Evolutionary conservation across 163 green algal genomes (phyloP), one percentile per base, ranked within the genome.

Genomic region (Scenedesmus sp.): DNA sequence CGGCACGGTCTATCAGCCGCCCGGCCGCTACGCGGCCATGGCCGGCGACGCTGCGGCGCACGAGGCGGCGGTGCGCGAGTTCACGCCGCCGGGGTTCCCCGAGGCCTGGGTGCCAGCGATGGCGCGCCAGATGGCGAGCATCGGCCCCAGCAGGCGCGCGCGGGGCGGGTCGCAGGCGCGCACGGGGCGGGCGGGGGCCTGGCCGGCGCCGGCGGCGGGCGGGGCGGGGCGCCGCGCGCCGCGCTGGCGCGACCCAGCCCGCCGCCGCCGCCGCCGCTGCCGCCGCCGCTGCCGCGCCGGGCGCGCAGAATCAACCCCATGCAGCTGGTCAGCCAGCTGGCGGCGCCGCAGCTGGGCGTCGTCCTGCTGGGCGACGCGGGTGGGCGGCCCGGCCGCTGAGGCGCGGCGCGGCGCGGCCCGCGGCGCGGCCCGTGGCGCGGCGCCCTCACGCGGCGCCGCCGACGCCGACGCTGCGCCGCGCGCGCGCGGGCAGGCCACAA

Each of bases 361-460:
- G 63, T 89, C 56, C 77, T 91, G 44, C 42, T 91, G 57, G 87
- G 87, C 0, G 87, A 91, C 44, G 80, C 82, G 63, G 66, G 65
- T 75, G 39, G 50, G 63, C 5, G 5, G 24, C 0, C 13, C 29
- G 10, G 57, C 18, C 57, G n/a, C n/a, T n/a, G n/a, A n/a, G n/a
- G n/a, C n/a, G n/a, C n/a, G n/a, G n/a, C n/a, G n/a, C n/a, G n/a
- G n/a, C n/a, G n/a, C n/a, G n/a, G n/a, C n/a, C n/a, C n/a, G n/a
- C n/a, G n/a, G n/a, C n/a, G n/a, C n/a, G n/a, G n/a, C n/a, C n/a
- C n/a, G n/a, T n/a, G n/a, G n/a, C n/a, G n/a, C n/a, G n/a, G n/a
- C n/a, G n/a, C n/a, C n/a, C n/a, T n/a, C n/a, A n/a, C n/a, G n/a
- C n/a, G n/a, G n/a, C n/a, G n/a, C n/a, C n/a, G n/a, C n/a, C n/a